Evolutionary conservation across 2,329 filamentous ascomycete genomes (phyloP).

Genomic region (Fusarium foetens): DNA sequence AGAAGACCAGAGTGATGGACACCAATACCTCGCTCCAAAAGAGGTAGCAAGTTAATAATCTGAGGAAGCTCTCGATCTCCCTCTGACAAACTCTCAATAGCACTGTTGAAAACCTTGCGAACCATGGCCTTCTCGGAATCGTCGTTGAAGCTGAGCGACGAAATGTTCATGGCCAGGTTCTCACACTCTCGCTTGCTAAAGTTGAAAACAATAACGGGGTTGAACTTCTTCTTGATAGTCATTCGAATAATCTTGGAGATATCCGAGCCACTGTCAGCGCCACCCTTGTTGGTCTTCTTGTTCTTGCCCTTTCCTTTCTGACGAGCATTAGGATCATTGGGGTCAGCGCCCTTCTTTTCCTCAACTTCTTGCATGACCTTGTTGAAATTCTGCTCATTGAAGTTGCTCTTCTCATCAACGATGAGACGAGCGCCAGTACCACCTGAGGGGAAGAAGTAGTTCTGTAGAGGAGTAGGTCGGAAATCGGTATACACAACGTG

Average conservation of each 20-base stretch:
- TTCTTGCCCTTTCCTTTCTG: conserved; percentile 89
- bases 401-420: conserved; percentile 95
- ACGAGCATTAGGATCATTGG: conserved; percentile 81
- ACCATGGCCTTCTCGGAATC: conserved; percentile 96
- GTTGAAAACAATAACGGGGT: conserved; percentile 98
- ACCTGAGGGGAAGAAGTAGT: conserved; percentile 96
- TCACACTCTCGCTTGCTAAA: conserved; percentile 99
- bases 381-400: conserved; percentile 97
- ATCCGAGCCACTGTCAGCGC: conserved; percentile 78
- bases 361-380: conserved; percentile 92
- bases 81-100: conserved; percentile 90
- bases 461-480: conserved; percentile 92
- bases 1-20: conserved; percentile 96
- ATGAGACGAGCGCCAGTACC: conserved; percentile 93
- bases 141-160: conserved; percentile 90
- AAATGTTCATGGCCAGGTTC: conserved; percentile 87
- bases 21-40: conserved; percentile 91
- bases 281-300: conserved; percentile 91
- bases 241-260: conserved; percentile 99
- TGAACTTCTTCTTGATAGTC: conserved; percentile 98
- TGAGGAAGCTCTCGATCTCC: conserved; percentile 90
- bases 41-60: conserved; percentile 87
- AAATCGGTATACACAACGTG: conserved; percentile 99
- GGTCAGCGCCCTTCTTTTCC: conserved; percentile 86
- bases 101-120: conserved; percentile 90